phyloP scores from a whole-genome alignment of 1,139 yeast species.

The Hyphopichia khmerensis region DNA sequence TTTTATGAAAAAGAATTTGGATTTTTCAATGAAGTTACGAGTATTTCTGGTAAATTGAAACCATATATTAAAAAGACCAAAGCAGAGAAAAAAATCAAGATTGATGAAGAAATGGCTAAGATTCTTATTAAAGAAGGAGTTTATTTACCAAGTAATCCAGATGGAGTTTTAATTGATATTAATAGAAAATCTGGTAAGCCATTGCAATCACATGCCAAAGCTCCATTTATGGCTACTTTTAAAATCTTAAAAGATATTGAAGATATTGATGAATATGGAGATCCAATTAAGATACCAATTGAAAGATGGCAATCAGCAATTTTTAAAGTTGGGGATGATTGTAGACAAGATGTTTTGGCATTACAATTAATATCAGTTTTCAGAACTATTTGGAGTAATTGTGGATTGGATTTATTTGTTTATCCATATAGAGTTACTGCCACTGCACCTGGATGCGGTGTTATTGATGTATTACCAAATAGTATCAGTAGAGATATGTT shows the following conservation, averaged over 20 bases:
- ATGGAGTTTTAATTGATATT: constrained; percentile 89
- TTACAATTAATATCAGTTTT: constrained; percentile 89
- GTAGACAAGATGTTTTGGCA: constrained; percentile 96
- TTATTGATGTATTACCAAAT: constrained; percentile 94
- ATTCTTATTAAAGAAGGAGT: constrained; percentile 81
- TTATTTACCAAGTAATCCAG: constrained; percentile 94
- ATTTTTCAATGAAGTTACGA: constrained; percentile 88
- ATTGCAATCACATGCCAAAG: constrained; percentile 97
- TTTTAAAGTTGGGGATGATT: constrained; percentile 98
- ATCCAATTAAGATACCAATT: constrained; percentile 30
- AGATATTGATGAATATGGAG: constrained; percentile 45
- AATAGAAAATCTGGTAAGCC: constrained; percentile 92
- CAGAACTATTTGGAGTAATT: constrained; percentile 83
- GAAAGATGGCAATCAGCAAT: constrained; percentile 92
- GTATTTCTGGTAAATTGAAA: constrained; percentile 89
- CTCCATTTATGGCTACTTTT: constrained; percentile 97
- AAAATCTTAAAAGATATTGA: constrained; percentile 64
- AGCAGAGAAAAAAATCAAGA: constrained; percentile 93
- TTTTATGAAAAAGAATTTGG: constrained; percentile 84
- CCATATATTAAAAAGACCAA: constrained; percentile 92
- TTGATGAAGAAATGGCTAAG: constrained; percentile 91
- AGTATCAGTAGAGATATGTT: constrained; percentile 96
- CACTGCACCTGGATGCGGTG: constrained; percentile 99
- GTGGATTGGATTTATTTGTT: constrained; percentile 87
- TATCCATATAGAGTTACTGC: constrained; percentile 96